phyloP scores from a whole-genome alignment of 768 basidiomycete genomes.

The Tulasnella sp. region DNA sequence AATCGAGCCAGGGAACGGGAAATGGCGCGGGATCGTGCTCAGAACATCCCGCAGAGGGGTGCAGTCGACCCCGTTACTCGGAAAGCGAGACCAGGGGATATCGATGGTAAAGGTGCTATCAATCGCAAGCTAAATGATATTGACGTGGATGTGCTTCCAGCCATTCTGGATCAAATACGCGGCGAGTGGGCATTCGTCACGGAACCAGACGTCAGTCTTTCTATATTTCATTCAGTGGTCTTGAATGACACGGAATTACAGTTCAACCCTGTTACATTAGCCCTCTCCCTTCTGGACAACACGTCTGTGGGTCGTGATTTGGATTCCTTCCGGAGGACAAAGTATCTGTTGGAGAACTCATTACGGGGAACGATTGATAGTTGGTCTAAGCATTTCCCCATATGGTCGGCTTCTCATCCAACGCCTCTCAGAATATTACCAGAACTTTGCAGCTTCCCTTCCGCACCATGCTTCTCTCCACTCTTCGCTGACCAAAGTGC shows the following conservation, averaged over 20 bases:
- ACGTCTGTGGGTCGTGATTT: slow-evolving; percentile 61
- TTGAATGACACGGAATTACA: slow-evolving; percentile 24
- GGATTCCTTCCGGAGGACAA: slow-evolving; percentile 62
- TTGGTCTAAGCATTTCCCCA: slow-evolving; percentile 34
- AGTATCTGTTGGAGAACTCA: slow-evolving; percentile 62
- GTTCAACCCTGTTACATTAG: slow-evolving; percentile 92
- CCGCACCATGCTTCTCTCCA: slow-evolving; percentile 79
- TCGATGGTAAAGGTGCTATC: slow-evolving; percentile 64
- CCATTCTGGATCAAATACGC: slow-evolving; percentile 71
- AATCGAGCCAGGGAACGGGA: slow-evolving; percentile 48
- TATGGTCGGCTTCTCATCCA: not conserved
- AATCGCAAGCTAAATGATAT: no score
- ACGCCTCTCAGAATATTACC: slow-evolving; percentile 63
- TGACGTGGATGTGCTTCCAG: slow-evolving; percentile 29
- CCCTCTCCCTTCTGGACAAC: slow-evolving; percentile 75
- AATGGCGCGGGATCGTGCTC: slow-evolving; percentile 47
- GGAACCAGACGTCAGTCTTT: slow-evolving; percentile 53
- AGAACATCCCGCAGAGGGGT: slow-evolving; percentile 61
- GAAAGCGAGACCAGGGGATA: slow-evolving; percentile 58
- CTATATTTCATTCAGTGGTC: not conserved
- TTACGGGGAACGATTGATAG: slow-evolving; percentile 83
- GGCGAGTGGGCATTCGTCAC: slow-evolving; percentile 85
- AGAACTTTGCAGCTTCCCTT: slow-evolving; percentile 87
- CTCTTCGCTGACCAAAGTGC: slow-evolving; percentile 56
- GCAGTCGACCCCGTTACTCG: slow-evolving; percentile 41